These are phyloP conservation scores for Cadophora sp. DNA, from an alignment of 2,329 filamentous ascomycete species.

Conservation along the genomic window DNA sequence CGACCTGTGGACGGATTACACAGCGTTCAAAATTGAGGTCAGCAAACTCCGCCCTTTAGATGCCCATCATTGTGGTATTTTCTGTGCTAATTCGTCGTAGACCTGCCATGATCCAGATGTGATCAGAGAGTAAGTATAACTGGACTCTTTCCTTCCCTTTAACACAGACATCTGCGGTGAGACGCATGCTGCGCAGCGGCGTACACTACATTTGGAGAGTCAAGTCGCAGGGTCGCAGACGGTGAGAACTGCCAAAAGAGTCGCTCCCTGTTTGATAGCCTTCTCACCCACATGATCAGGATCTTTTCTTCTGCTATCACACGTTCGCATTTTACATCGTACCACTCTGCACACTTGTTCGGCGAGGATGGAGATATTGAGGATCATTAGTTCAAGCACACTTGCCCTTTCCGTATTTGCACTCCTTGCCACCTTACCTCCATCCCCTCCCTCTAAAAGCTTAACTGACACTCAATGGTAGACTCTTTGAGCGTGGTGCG, in stretches of 20 bases:
- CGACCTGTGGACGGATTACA: conserved; percentile 97
- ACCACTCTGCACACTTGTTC: conserved; percentile 45
- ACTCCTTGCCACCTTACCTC: conserved; percentile 52
- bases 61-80: neutral
- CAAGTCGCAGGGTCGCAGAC: conserved; percentile 55
- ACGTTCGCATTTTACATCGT: conserved; percentile 51
- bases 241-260: conserved; percentile 77
- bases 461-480: conserved; percentile 49
- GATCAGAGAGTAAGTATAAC: conserved; percentile 98
- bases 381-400: conserved; percentile 57
- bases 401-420: conserved; percentile 67
- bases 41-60: neutral
- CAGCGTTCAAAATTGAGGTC: conserved; percentile 89
- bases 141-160: conserved; percentile 70
- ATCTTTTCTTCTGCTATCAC: conserved; percentile 58
- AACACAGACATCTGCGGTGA: conserved; percentile 56
- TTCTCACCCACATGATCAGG: conserved; percentile 72
- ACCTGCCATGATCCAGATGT: conserved; percentile 93
- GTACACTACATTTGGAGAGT: conserved; percentile 41
- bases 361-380: conserved; percentile 54
- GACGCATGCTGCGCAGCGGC: conserved; percentile 40
- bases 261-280: conserved; percentile 60
- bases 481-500: conserved; percentile 91
- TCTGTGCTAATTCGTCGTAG: conserved; percentile 24
- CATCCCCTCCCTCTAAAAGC: conserved; percentile 34